Evolutionary conservation across 2,329 filamentous ascomycete genomes (phyloP).

Genomic region (Aspergillus pseudoterreus): DNA sequence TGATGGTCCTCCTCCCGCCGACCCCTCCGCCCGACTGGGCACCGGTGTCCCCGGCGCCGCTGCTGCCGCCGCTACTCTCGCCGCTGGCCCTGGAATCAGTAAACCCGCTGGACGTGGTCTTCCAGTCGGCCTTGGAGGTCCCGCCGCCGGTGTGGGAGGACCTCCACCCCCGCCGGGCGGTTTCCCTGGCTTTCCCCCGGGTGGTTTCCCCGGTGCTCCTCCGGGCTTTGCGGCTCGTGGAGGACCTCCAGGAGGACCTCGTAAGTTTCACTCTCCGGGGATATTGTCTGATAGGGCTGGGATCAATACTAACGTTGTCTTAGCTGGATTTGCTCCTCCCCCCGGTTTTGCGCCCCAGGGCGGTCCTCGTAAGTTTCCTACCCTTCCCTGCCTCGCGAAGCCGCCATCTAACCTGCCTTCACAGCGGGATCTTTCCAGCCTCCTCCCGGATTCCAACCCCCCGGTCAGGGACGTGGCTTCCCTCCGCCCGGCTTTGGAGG

Average conservation of each 20-base stretch:
- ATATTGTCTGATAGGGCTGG: background rate
- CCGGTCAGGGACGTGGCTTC: slow-evolving; percentile 50
- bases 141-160: slow-evolving; percentile 81
- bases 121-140: slow-evolving; percentile 80
- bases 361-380: slow-evolving; percentile 42
- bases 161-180: slow-evolving; percentile 64
- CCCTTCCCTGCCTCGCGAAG: slow-evolving; percentile 3
- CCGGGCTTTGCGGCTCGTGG: slow-evolving; percentile 50
- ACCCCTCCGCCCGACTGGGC: slow-evolving; percentile 85
- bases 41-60: slow-evolving; percentile 62
- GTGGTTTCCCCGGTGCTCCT: slow-evolving; percentile 51
- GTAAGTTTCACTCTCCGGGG: slow-evolving; percentile 37
- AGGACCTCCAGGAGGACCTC: slow-evolving; percentile 48
- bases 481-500: slow-evolving; percentile 51
- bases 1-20: slow-evolving; percentile 90
- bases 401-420: slow-evolving; percentile 34
- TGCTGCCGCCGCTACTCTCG: slow-evolving; percentile 62
- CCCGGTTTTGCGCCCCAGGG: slow-evolving; percentile 46
- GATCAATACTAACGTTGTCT: background rate
- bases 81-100: slow-evolving; percentile 82
- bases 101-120: slow-evolving; percentile 84
- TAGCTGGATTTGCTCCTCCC: slow-evolving; percentile 47
- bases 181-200: slow-evolving; percentile 50
- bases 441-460: slow-evolving; percentile 72
- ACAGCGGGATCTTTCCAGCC: slow-evolving; percentile 54